Evolutionary conservation across 2,329 filamentous ascomycete genomes (phyloP), one percentile per base, ranked within the genome.

Genomic region (Chalaropsis ovoidea): DNA sequence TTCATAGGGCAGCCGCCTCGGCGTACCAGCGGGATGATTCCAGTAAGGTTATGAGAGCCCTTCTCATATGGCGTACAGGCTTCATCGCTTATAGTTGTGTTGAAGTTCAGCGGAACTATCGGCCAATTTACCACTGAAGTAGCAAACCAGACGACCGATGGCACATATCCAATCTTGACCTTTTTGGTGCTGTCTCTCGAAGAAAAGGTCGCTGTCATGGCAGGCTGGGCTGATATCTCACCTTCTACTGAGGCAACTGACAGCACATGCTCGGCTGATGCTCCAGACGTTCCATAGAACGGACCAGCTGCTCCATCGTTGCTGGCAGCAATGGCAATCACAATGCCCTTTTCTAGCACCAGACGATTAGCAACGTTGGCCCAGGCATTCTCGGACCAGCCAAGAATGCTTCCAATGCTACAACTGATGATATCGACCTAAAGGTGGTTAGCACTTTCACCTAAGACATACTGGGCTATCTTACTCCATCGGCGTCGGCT

Each of bases 261-360:
- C 10, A 78, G 74, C 2, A 77, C 77, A n/a, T 75, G 73, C 39
- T 72, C 73, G 2, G 76, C 77, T 7, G 76, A 74, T 1, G 77
- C 73, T 2, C 77, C 78, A 3, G 72, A 75, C 60, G 73, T 74
- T 1, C 73, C 71, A 65, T 76, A 79, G 70, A 82, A 82, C 0
- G 80, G 75, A 0, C 81, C 81, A 11, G 73, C 71, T 15, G 72
- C 72, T 27, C 81, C 81, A 17, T 78, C 76, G 65, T 83, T 83
- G 15, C 81, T 81, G 3, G 78, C 79, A 1, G 80, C 77, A 27
- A 82, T 77, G 10, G 78, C 77, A 17, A 81, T 75, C 8, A 81
- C 76, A 0, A 82, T 74, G 7, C 81, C 80, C 35, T 77, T 74
- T 24, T 76, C 72, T 3, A 74, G 70, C 11, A 78, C 77, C 47